These are phyloP conservation scores for Vitis labrusca DNA, from an alignment of 164 flowering plant species.

Conservation along the genomic window DNA sequence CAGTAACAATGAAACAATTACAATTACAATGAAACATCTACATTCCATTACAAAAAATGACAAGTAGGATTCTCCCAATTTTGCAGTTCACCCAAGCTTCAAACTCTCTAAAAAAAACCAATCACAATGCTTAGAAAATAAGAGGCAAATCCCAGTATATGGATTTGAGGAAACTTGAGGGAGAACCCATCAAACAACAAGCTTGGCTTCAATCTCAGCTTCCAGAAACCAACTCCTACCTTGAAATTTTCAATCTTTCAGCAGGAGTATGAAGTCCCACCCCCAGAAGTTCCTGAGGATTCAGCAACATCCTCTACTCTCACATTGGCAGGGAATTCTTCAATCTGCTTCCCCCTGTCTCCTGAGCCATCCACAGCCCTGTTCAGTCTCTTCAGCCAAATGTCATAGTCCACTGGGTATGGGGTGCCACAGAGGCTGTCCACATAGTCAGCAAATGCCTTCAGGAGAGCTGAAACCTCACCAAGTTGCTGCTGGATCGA, in stretches of 20 bases:
- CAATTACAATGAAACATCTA: too few species aligned
- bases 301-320: constrained; percentile 52
- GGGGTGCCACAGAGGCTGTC: constrained; percentile 90
- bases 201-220: too few species aligned
- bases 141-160: too few species aligned
- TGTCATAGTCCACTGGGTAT: constrained; percentile 72
- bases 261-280: constrained; percentile 19
- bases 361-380: constrained; percentile 47
- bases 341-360: constrained; percentile 51
- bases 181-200: too few species aligned
- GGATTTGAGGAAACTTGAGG: too few species aligned
- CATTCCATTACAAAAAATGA: too few species aligned
- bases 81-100: too few species aligned
- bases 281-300: constrained; percentile 54
- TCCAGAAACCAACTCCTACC: too few species aligned
- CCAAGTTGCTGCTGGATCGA: constrained; percentile 75
- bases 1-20: too few species aligned
- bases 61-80: too few species aligned
- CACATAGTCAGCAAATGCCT: constrained; percentile 87
- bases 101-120: too few species aligned
- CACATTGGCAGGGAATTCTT: constrained; percentile 28
- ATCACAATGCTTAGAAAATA: too few species aligned
- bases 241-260: constrained; percentile 1
- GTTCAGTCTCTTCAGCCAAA: constrained; percentile 71
- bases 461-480: constrained; percentile 73